Evolutionary conservation across 257 asterid genomes (phyloP), one percentile per base, ranked within the genome.

Genomic region (Nicotiana attenuata): DNA sequence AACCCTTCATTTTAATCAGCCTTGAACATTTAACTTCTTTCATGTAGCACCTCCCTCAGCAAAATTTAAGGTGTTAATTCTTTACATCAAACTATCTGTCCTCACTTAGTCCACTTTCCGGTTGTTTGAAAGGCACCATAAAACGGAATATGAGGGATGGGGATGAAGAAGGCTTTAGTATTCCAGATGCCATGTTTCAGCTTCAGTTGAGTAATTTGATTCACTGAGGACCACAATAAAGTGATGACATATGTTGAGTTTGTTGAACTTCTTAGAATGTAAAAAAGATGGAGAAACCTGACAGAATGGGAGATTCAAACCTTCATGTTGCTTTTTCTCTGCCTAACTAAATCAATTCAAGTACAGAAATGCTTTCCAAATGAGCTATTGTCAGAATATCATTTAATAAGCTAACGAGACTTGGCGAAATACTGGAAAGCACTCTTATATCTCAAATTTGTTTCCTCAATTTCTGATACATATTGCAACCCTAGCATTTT

Each of bases 21-120:
- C 41, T 47, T 47, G 41, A 57, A 57, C 20, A 73, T 73, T 69
- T 69, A 69, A 69, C 78, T 69, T 71, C 78, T 71, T 71, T 11
- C 35, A 45, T 71, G 35, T 20, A 24, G 41, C 33, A 71, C 13
- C 56, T 10, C 31, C 77, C 5, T 45, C 59, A 73, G 61, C 41
- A 73, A 73, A 50, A 47, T 15, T 73, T 73, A 3, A 45, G 35
- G 78, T 45, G 78, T 24, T 41, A 35, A 73, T 24, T 73, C 20
- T 31, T 73, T 50, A 47, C 26, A 47, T 47, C 24, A 1, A 22
- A 24, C 61, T 47, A 14, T 22, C 61, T 73, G 31, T 33, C 61
- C 41, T 47, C 78, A 45, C 47, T 22, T 7, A 3, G 22, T 22
- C 38, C 20, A 71, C 38, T 41, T 45, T 45, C 60, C 35, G 7